Conservation (phyloP, 148 eudicot genomes). For the Polygonum aviculare region DNA sequence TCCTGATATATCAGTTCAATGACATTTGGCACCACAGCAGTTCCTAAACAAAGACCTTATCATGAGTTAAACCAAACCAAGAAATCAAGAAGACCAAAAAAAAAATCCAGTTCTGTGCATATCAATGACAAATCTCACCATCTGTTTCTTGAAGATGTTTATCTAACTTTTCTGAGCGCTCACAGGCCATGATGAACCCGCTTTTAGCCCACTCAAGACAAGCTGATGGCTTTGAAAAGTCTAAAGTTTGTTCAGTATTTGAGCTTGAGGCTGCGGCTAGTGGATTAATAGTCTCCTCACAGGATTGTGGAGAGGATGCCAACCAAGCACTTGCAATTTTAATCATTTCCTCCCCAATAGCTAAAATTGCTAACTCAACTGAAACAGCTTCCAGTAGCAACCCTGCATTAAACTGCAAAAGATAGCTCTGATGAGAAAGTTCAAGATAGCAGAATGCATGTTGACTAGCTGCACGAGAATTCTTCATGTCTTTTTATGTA, state of each 20-base stretch:
- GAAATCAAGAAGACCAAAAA: background rate
- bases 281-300: constrained; percentile 10
- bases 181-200: constrained; percentile 34
- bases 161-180: constrained; percentile 33
- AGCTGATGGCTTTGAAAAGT: constrained; percentile 26
- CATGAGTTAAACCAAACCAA: background rate
- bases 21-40: constrained; percentile 38
- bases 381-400: constrained; percentile 36
- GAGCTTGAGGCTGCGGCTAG: constrained; percentile 15
- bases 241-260: background rate
- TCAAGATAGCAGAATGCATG: background rate
- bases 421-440: background rate
- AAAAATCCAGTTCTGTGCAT: background rate
- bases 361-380: constrained; percentile 34
- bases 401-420: constrained; percentile 32
- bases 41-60: constrained; percentile 15
- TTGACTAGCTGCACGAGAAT: background rate
- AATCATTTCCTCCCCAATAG: constrained; percentile 37
- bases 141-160: constrained; percentile 21
- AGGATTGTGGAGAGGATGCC: constrained; percentile 17
- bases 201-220: constrained; percentile 30
- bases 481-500: too few species aligned
- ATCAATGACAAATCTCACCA: constrained; percentile 20
- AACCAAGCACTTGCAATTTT: constrained; percentile 26
- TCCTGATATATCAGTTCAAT: constrained; percentile 34